Evolutionary conservation across 2,329 filamentous ascomycete species (phyloP).

Genomic region (Alternaria arbusti): DNA sequence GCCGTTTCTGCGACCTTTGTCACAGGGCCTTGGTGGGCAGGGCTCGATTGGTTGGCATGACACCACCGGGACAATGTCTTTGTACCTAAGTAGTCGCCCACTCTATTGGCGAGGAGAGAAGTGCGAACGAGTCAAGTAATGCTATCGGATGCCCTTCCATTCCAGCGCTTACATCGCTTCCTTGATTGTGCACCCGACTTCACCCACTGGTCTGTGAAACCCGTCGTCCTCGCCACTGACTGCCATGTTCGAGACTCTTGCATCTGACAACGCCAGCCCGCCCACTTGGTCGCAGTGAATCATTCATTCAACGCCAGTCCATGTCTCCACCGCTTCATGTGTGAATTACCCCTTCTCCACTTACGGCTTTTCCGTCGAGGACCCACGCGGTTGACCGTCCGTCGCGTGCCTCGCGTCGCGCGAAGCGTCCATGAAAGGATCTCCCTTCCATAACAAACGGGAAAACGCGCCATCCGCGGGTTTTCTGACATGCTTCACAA

Average conservation of each 20-base stretch:
- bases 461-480: background rate
- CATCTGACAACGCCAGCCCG: slow-evolving; percentile 4
- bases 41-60: slow-evolving; percentile 13
- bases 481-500: background rate
- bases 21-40: slow-evolving; percentile 9
- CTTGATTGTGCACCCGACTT: background rate
- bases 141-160: slow-evolving; percentile 12
- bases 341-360: background rate
- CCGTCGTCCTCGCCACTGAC: background rate
- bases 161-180: slow-evolving; percentile 20
- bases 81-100: slow-evolving; percentile 10
- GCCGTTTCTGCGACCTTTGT: slow-evolving; percentile 15
- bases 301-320: background rate
- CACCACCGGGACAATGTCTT: slow-evolving; percentile 1
- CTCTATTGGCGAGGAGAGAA: slow-evolving; percentile 14
- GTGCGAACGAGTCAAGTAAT: slow-evolving; percentile 9
- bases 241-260: slow-evolving; percentile 1
- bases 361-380: background rate
- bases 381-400: background rate
- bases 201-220: background rate
- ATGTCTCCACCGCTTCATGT: background rate
- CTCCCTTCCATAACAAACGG: background rate
- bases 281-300: background rate
- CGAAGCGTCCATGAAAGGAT: slow-evolving; percentile 4
- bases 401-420: slow-evolving; percentile 9